These are phyloP conservation scores for Eucalyptus pauciflora DNA, from an alignment of 345 rosid genomes.

Conservation along the genomic window DNA sequence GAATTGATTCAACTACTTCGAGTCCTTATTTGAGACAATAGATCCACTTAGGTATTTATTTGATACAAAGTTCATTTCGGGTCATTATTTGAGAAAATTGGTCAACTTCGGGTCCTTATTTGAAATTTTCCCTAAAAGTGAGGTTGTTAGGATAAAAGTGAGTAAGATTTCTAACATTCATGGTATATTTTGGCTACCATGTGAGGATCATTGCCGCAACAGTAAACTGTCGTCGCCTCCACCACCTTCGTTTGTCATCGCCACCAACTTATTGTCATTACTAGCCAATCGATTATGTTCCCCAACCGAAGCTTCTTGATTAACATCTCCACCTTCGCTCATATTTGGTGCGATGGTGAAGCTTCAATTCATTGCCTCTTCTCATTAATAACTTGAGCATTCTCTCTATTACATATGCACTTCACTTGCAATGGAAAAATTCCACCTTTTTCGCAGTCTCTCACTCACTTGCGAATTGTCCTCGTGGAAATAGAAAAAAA, in stretches of 20 bases:
- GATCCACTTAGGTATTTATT: no score
- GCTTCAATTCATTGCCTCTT: neutral
- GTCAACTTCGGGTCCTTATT: rapidly evolving
- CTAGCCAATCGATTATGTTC: neutral
- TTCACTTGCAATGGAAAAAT: neutral
- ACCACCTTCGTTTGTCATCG: neutral
- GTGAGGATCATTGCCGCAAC: neutral
- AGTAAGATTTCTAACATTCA: neutral
- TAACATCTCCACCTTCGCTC: neutral
- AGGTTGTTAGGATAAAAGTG: neutral
- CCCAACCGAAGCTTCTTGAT: neutral
- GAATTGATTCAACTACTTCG: no score
- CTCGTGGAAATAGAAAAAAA: neutral
- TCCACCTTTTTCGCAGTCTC: neutral
- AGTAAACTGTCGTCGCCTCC: rapidly evolving
- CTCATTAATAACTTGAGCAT: neutral
- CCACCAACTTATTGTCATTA: neutral
- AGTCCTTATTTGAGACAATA: no score
- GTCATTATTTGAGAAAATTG: no score
- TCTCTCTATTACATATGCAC: neutral
- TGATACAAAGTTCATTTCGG: no score
- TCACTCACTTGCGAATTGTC: neutral
- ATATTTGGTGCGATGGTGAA: neutral
- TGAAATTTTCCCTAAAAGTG: no score
- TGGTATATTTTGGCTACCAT: neutral